Evolutionary conservation across 441 rosid species (phyloP), one percentile per base, ranked within the genome.

Genomic region (Theobroma grandiflorum): DNA sequence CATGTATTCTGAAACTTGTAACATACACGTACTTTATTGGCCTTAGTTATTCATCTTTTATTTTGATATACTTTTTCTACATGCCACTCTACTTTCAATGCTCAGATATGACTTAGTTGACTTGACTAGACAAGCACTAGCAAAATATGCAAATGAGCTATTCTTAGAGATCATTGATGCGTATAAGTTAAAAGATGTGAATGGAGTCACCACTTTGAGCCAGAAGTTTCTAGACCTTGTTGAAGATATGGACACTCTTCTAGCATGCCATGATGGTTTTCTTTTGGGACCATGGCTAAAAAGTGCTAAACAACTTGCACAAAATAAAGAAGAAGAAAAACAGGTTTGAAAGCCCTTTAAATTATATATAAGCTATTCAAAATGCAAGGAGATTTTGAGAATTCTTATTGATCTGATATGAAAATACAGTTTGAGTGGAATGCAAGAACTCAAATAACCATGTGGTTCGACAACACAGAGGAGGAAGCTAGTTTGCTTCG

Each of bases 391-490:
- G 22, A 43, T 52, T 58, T 20, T 40, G 68, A 47, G 59, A 18
- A 3, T 45, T 61, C 57, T 35, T n/a, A 58, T 65, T 67, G n/a
- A 40, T 62, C 43, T 40, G 47, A 58, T 82, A 20, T 20, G 31
- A 57, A 72, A 42, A 15, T 82, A 71, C 92, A 90, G 94, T 91
- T 83, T 70, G 93, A 92, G 83, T 92, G 96, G 96, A 92, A 92
- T 80, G 94, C 94, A 49, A 90, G 93, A 82, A 91, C 94, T 62
- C 96, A 90, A 77, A 87, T 92, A 89, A 91, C 96, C 31, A 92
- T 92, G 96, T 91, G 96, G 94, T 91, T 85, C 14, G 93, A 92
- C 89, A 92, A 88, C 88, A 88, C 90, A 4, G 86, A 82, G 67
- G 93, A 82, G 71, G 91, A 91, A 78, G 94, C 94, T 59, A 92